Base-by-base conservation (phyloP, 2,329 filamentous ascomycete species). In the Ophioceras dolichostomum region DNA sequence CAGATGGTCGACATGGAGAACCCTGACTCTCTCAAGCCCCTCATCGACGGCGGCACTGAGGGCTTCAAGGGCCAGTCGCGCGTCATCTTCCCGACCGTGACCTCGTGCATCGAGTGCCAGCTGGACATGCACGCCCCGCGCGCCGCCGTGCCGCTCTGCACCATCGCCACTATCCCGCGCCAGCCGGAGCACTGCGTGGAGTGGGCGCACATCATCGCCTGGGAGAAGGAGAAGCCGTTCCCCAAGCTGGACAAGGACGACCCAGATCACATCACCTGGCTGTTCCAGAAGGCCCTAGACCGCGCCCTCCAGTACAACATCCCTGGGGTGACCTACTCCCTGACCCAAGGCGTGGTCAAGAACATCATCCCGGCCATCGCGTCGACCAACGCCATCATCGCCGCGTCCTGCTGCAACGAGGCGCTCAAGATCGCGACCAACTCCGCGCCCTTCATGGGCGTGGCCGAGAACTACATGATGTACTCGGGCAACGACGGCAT, bases 291-390 rank as follows among this genome's bases (percentile, higher is more conserved):
- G 52, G 87, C 91, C 0, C 70, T 89, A 13, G 61, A 72, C 33
- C 83, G 91, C 26, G 87, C 91, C 1, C 59, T 79, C 40, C 84
- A 98, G 53, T 98, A 94, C 62, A 80, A 83, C 49, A 98, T 98
- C 48, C 59, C 76, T 0, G 93, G 91, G 8, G 85, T 98, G 40
- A 96, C 91, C 1, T 98, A 98, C 59, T 81, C 84, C 5, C 78
- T 95, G 58, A 95, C 93, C 0, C 91, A 98, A 56, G 93, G 91
- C 39, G 93, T 96, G 3, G 86, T 98, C 50, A 98, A 98, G 62
- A 98, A 98, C 60, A 98, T 98, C 58, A 98, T 98, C 43, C 91
- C 91, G 0, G 93, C 91, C 20, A 98, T 98, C 51, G 91, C 91
- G 14, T 94, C 87, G 2, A 98, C 91, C 6, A 98, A 98, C 55